These are phyloP conservation scores for Peronospora tabacina DNA, from an alignment of 352 stramenopile species.

Conservation along the genomic window DNA sequence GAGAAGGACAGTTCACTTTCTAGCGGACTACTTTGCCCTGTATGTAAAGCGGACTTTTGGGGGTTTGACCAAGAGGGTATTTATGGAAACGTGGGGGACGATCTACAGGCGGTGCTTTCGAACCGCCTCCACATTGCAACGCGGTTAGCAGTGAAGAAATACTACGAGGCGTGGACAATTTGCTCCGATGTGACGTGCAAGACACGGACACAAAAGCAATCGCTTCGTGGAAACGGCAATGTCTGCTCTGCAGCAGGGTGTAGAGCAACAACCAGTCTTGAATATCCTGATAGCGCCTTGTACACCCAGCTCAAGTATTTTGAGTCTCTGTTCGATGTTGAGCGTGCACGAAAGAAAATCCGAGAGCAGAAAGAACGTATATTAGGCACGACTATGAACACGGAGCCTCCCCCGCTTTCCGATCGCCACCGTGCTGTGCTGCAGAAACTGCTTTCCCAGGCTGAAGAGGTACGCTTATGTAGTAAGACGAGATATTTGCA, in stretches of 20 bases:
- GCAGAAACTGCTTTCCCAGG: slow-evolving; percentile 69
- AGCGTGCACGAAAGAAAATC: slow-evolving; percentile 82
- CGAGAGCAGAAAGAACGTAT: slow-evolving; percentile 51
- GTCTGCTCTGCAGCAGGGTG: slow-evolving; percentile 90
- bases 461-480: slow-evolving; percentile 43
- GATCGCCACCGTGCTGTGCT: slow-evolving; percentile 69
- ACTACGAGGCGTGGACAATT: slow-evolving; percentile 87
- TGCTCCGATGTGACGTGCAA: slow-evolving; percentile 95
- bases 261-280: slow-evolving; percentile 81
- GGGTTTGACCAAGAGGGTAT: slow-evolving; percentile 73
- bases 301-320: slow-evolving; percentile 98
- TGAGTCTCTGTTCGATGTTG: slow-evolving; percentile 92
- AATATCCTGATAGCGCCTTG: slow-evolving; percentile 86
- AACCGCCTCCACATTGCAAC: slow-evolving; percentile 81
- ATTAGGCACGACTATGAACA: slow-evolving; percentile 18
- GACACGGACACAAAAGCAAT: slow-evolving; percentile 92
- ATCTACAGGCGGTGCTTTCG: slow-evolving; percentile 66
- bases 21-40: slow-evolving; percentile 61
- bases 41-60: slow-evolving; percentile 77
- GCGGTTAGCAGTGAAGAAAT: slow-evolving; percentile 68
- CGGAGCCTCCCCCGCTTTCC: slow-evolving; percentile 43
- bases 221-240: slow-evolving; percentile 87
- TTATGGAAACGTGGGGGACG: slow-evolving; percentile 62
- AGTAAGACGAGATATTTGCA: background rate
- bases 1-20: slow-evolving; percentile 23